Conservation (phyloP, 1,284 basidiomycete species). For the Termitomyces sp. region DNA sequence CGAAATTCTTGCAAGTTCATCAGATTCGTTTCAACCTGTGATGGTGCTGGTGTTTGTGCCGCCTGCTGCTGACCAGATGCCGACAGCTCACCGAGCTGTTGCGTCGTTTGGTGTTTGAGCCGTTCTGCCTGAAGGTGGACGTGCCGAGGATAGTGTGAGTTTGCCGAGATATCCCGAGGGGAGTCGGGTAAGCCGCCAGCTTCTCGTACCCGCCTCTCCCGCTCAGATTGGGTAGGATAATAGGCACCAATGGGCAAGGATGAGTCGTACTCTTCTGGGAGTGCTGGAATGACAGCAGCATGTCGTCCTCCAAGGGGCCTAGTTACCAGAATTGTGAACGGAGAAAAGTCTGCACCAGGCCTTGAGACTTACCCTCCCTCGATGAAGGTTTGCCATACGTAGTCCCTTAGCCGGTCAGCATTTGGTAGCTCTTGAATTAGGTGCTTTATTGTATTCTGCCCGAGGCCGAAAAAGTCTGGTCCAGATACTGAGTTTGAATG, state of each 20-base stretch:
- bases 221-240: conserved; percentile 28
- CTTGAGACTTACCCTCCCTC: conserved; percentile 66
- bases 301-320: conserved; percentile 73
- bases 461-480: conserved; percentile 79
- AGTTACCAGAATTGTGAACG: conserved; percentile 9
- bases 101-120: conserved; percentile 18
- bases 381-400: conserved; percentile 77
- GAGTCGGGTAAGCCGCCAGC: conserved; percentile 23
- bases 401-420: conserved; percentile 64
- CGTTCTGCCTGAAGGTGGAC: conserved; percentile 34
- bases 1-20: conserved; percentile 19
- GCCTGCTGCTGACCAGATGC: background rate
- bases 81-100: background rate
- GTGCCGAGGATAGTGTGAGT: conserved; percentile 38
- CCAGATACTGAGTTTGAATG: conserved; percentile 81
- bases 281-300: conserved; percentile 69
- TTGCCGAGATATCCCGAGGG: conserved; percentile 25
- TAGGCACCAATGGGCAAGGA: conserved; percentile 39
- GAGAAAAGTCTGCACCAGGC: conserved; percentile 9
- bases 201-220: conserved; percentile 28
- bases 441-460: conserved; percentile 81
- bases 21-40: conserved; percentile 9
- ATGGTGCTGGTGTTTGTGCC: conserved; percentile 1
- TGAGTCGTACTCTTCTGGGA: conserved; percentile 64
- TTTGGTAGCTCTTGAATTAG: conserved; percentile 74